Evolutionary conservation across 768 basidiomycete species (phyloP).

Genomic region (Daedaleopsis sinensis): DNA sequence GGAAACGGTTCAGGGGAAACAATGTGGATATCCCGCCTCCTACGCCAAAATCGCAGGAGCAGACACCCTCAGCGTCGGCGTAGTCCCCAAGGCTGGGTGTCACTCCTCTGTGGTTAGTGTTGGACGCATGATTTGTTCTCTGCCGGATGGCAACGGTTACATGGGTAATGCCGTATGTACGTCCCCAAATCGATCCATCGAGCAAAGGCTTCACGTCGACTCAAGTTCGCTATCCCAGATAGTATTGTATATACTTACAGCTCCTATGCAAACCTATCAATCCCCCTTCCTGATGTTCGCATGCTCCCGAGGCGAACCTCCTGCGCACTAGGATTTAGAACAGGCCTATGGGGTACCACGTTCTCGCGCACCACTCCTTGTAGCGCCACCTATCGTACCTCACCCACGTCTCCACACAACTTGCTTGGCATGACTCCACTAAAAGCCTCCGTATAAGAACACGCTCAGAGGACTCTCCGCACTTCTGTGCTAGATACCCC

Average conservation of each 20-base stretch:
- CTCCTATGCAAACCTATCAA: not conserved
- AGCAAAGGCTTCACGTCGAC: not conserved
- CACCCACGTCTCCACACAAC: not conserved
- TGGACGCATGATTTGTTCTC: not conserved
- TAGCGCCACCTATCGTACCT: not conserved
- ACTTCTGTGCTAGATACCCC: not conserved
- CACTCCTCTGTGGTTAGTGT: not conserved
- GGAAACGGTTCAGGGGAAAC: conserved; percentile 34
- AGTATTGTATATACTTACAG: not conserved
- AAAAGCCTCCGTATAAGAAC: not conserved
- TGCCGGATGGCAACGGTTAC: not conserved
- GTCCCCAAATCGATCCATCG: not conserved
- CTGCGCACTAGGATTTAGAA: too few relatives aligned
- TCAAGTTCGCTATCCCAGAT: too few relatives aligned
- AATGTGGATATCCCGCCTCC: conserved; percentile 24
- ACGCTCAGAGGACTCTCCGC: too few relatives aligned
- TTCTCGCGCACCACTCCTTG: not conserved
- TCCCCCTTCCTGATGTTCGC: not conserved
- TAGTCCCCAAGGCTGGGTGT: not conserved
- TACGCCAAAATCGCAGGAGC: conserved; percentile 11
- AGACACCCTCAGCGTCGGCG: not conserved
- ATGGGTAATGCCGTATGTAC: not conserved
- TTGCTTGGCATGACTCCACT: not conserved
- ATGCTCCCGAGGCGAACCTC: too few relatives aligned
- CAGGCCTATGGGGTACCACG: too few relatives aligned